phyloP scores from a whole-genome alignment of 2,329 filamentous ascomycete genomes.

The Cadophora luteo-olivacea region DNA sequence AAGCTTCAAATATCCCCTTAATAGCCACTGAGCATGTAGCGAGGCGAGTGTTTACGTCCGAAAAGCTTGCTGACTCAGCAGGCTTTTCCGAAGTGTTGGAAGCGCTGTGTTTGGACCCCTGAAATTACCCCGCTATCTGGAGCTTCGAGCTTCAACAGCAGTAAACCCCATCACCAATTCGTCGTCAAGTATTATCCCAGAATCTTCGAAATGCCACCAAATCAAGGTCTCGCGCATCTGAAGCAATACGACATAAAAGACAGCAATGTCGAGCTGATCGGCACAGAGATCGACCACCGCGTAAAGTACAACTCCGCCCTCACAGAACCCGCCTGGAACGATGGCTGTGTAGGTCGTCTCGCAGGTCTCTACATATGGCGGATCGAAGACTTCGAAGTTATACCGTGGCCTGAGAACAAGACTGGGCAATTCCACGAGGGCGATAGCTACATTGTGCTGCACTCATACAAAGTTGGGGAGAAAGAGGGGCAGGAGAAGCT shows the following conservation, averaged over 20 bases:
- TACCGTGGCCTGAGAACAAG: conserved; percentile 62
- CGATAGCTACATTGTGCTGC: conserved; percentile 71
- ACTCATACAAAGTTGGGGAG: conserved; percentile 61
- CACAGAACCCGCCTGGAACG: conserved; percentile 72
- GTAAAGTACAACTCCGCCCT: conserved; percentile 71
- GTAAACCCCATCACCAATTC: background rate
- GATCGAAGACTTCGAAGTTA: conserved; percentile 70
- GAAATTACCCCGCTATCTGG: conserved; percentile 3
- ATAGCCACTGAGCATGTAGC: too few species aligned
- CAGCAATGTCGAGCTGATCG: conserved; percentile 71
- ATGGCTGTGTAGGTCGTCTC: conserved; percentile 57
- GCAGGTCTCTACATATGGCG: conserved; percentile 69
- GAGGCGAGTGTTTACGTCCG: background rate
- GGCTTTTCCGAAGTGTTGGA: too few species aligned
- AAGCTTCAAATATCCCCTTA: too few species aligned
- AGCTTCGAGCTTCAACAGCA: background rate
- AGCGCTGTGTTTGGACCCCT: conserved; percentile 1
- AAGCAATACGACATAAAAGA: conserved; percentile 72
- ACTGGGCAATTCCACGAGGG: conserved; percentile 70
- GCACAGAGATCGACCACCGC: conserved; percentile 68
- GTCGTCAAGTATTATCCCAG: too few species aligned
- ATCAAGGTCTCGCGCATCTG: conserved; percentile 65
- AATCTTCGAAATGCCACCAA: conserved; percentile 58
- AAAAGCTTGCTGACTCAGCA: background rate
- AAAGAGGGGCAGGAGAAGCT: conserved; percentile 54